Evolutionary conservation across 371 early-diverging fungal species (phyloP).

Genomic region (Mortierella sp.): DNA sequence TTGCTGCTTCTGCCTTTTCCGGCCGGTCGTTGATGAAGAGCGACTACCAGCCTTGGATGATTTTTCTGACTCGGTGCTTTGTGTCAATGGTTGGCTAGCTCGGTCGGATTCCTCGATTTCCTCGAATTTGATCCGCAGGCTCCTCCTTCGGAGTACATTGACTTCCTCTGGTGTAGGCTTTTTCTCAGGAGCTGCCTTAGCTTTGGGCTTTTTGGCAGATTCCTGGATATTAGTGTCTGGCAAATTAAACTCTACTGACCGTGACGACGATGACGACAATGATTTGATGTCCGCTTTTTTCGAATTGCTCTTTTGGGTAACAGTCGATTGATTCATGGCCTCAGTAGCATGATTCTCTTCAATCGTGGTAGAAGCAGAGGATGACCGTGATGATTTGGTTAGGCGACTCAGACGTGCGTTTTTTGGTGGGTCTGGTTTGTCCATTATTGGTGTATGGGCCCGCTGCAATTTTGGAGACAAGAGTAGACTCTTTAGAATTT

Average conservation of each 20-base stretch:
- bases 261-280: background rate
- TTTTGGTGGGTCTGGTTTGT: background rate
- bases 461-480: constrained; percentile 11
- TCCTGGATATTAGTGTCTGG: background rate
- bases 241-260: constrained; percentile 24
- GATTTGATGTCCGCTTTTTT: background rate
- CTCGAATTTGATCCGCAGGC: constrained; percentile 6
- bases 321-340: background rate
- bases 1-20: constrained; percentile 3
- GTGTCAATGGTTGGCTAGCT: background rate
- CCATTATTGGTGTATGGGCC: constrained; percentile 1
- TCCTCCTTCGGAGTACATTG: constrained; percentile 5
- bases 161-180: background rate
- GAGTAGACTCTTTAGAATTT: constrained; percentile 4
- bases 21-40: constrained; percentile 7
- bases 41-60: background rate
- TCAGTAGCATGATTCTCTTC: background rate
- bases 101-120: background rate
- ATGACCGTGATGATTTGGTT: background rate
- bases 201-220: background rate
- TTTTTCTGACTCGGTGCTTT: background rate
- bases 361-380: background rate
- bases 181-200: background rate
- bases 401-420: background rate
- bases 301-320: background rate